Base-by-base conservation (phyloP, 2,329 filamentous ascomycete genomes). In the Cordyceps farinosa region DNA sequence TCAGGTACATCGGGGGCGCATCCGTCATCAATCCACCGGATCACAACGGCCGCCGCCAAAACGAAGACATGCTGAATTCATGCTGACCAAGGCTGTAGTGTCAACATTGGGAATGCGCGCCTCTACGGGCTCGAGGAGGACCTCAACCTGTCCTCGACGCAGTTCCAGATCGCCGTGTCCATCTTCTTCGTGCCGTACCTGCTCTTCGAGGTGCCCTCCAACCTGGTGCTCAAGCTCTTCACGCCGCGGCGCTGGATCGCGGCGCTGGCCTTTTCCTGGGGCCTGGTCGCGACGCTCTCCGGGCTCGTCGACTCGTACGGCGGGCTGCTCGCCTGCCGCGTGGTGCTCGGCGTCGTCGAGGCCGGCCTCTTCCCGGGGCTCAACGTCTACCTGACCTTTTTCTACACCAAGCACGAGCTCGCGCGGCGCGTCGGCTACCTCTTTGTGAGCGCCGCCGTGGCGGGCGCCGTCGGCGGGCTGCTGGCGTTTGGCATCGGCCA, bases 391-490 rank as follows among this genome's bases (percentile, higher is more conserved):
- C 79, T 92, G 22, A 91, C 89, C 0, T 83, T 91, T 67, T 92
- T 91, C 78, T 92, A 92, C 76, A 89, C 86, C 53, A 89, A 89
- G 70, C 81, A 82, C 34, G 90, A 92, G 74, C 82, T 92, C 1
- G 89, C 88, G 5, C 75, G 91, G 48, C 85, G 90, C 2, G 87
- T 91, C 3, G 88, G 87, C 1, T 91, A 90, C 68, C 80, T 92
- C 0, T 91, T 92, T 70, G 86, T 89, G 57, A 85, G 82, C 50
- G 84, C 89, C 1, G 89, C 90, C 1, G 78, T 91, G 3, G 88
- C 89, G 0, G 90, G 90, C 2, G 90, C 88, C 1, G 83, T 86
- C 30, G 90, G 90, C 6, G 90, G 90, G 0, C 76, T 93, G 15
- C 78, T 93, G 17, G 90, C 90, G 0, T 92, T 88, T 65, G 89